phyloP scores from a whole-genome alignment of 495 filamentous ascomycete species.

The Tuber borchii region DNA sequence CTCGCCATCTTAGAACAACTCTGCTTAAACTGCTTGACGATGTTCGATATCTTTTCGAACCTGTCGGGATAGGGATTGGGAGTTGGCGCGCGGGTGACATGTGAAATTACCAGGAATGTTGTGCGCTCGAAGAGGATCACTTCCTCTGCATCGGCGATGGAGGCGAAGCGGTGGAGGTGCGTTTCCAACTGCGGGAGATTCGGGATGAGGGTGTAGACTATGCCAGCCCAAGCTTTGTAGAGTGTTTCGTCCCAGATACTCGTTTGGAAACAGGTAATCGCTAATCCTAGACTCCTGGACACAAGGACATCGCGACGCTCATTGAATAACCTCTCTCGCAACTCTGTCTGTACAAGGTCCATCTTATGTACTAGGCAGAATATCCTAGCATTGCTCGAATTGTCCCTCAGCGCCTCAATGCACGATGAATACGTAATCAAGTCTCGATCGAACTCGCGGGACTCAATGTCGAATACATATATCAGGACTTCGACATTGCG shows the following conservation, averaged over 20 bases:
- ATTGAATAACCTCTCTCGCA: constrained; percentile 72
- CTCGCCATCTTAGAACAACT: constrained; percentile 48
- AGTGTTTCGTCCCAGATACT: constrained; percentile 97
- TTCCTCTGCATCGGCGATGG: constrained; percentile 83
- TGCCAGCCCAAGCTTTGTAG: constrained; percentile 96
- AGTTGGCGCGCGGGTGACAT: constrained; percentile 62
- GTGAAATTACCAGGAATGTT: constrained; percentile 87
- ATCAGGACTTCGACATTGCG: constrained; percentile 92
- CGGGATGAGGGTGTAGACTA: constrained; percentile 92
- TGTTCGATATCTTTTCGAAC: constrained; percentile 89
- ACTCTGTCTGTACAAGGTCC: constrained; percentile 81
- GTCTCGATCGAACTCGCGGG: constrained; percentile 83
- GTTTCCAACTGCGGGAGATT: constrained; percentile 84
- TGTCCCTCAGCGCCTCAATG: constrained; percentile 76
- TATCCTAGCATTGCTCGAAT: constrained; percentile 72
- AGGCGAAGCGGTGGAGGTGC: constrained; percentile 68
- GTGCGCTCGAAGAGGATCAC: constrained; percentile 92
- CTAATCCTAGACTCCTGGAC: constrained; percentile 61
- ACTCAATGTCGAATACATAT: constrained; percentile 98
- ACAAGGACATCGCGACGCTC: constrained; percentile 67
- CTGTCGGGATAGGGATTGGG: constrained; percentile 84
- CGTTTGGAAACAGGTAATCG: constrained; percentile 72
- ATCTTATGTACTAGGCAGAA: constrained; percentile 97
- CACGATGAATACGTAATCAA: constrained; percentile 81
- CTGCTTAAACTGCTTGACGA: constrained; percentile 96